phyloP scores from a whole-genome alignment of 139 green algal genomes.

The Gonium pectorale region DNA sequence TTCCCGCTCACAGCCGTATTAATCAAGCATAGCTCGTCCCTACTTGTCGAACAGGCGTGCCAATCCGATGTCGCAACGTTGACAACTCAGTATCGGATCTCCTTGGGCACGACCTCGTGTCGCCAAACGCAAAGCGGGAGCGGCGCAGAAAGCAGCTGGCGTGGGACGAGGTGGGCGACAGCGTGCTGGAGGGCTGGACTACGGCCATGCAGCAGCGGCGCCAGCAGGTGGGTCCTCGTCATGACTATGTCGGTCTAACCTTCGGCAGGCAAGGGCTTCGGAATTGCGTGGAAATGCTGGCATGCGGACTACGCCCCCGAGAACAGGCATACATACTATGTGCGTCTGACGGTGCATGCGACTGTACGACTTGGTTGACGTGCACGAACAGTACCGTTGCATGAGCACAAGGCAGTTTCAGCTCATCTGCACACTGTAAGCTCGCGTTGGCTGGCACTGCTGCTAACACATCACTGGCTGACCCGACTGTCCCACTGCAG shows the following conservation, averaged over 20 bases:
- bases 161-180: slow-evolving; percentile 18
- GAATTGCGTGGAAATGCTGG: no score
- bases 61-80: slow-evolving; percentile 57
- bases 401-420: no score
- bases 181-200: slow-evolving; percentile 36
- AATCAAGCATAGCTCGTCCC: neutral
- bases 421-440: no score
- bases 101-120: slow-evolving; percentile 41
- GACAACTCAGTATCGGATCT: slow-evolving; percentile 60
- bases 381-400: no score
- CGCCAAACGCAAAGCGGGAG: slow-evolving; percentile 41
- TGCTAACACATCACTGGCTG: no score
- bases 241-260: no score
- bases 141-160: slow-evolving; percentile 44
- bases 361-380: no score
- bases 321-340: no score
- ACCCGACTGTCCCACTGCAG: slow-evolving; percentile 2
- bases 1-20: neutral
- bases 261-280: no score
- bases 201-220: slow-evolving; percentile 37
- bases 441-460: no score
- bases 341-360: no score
- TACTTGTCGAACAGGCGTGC: slow-evolving; percentile 39
- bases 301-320: no score
- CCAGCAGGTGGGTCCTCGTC: slow-evolving; percentile 16